These are phyloP conservation scores for Solioccasus polychromus DNA, from an alignment of 768 basidiomycete species.

Conservation along the genomic window DNA sequence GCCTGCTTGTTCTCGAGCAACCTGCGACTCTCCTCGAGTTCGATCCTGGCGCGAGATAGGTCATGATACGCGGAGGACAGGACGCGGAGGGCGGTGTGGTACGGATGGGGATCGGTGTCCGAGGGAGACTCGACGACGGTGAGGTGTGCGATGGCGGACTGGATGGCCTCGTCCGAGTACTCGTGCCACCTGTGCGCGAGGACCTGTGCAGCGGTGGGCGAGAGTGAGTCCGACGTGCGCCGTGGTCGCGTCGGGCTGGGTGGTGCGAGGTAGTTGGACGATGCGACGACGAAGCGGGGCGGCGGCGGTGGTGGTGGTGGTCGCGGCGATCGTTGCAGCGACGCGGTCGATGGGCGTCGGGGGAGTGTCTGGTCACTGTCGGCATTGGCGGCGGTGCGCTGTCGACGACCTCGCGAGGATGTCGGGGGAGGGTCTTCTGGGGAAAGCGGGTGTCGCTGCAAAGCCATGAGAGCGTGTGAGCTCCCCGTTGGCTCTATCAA, in stretches of 20 bases:
- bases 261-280: slow-evolving; percentile 33
- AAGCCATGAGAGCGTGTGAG: slow-evolving; percentile 26
- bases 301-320: slow-evolving; percentile 24
- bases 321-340: slow-evolving; percentile 37
- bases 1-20: slow-evolving; percentile 58
- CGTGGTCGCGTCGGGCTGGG: slow-evolving; percentile 30
- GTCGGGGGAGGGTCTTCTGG: slow-evolving; percentile 44
- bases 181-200: slow-evolving; percentile 75
- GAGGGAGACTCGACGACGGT: slow-evolving; percentile 44
- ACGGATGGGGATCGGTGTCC: slow-evolving; percentile 50
- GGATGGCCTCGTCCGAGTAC: slow-evolving; percentile 72
- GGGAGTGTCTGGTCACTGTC: slow-evolving; percentile 14
- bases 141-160: slow-evolving; percentile 55
- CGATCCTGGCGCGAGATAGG: slow-evolving; percentile 52
- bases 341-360: slow-evolving; percentile 33
- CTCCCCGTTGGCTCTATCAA: slow-evolving; percentile 6
- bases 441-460: slow-evolving; percentile 71
- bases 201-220: slow-evolving; percentile 42
- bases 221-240: slow-evolving; percentile 10
- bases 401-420: slow-evolving; percentile 47
- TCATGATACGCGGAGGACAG: slow-evolving; percentile 66
- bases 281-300: slow-evolving; percentile 41
- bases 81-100: slow-evolving; percentile 64
- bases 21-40: slow-evolving; percentile 60
- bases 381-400: slow-evolving; percentile 38